Conservation (phyloP, 1,139 yeast genomes). For the Yarrowia galli region DNA sequence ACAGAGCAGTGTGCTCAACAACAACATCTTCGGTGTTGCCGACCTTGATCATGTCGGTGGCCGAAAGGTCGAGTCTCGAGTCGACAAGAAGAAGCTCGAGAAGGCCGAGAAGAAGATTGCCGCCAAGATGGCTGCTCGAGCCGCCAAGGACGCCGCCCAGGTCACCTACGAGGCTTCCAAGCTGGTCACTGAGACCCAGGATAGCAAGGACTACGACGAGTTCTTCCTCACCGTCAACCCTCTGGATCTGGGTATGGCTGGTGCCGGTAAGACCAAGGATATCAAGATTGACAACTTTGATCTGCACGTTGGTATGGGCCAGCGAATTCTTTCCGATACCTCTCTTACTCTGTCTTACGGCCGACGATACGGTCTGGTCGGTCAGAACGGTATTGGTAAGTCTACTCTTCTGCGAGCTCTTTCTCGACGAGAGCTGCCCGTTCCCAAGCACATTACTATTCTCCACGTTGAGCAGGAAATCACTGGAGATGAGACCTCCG, state of each 20-base stretch:
- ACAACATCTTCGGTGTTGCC: constrained; percentile 62
- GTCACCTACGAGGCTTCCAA: constrained; percentile 89
- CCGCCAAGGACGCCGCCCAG: constrained; percentile 68
- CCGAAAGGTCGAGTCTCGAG: constrained; percentile 89
- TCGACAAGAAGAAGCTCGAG: constrained; percentile 93
- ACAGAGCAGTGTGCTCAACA: constrained; percentile 50
- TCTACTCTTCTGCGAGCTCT: constrained; percentile 90
- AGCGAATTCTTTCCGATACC: constrained; percentile 89
- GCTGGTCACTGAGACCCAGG: constrained; percentile 64
- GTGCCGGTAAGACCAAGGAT: constrained; percentile 94
- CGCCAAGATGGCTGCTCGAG: constrained; percentile 93
- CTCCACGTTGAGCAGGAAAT: constrained; percentile 98
- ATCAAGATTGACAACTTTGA: constrained; percentile 93
- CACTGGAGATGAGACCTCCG: constrained; percentile 88
- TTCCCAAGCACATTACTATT: constrained; percentile 94
- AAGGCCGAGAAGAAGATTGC: constrained; percentile 98
- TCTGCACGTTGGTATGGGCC: constrained; percentile 93
- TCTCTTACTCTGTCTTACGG: constrained; percentile 88
- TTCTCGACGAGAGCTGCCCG: constrained; percentile 89
- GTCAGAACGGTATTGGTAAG: constrained; percentile 99
- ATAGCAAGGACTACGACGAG: constrained; percentile 82
- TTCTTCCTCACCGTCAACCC: constrained; percentile 96
- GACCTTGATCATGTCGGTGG: constrained; percentile 89
- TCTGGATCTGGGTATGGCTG: constrained; percentile 78
- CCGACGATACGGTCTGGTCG: constrained; percentile 95